Conservation (phyloP, 1,284 basidiomycete species). For the Xanthoconium separans region DNA sequence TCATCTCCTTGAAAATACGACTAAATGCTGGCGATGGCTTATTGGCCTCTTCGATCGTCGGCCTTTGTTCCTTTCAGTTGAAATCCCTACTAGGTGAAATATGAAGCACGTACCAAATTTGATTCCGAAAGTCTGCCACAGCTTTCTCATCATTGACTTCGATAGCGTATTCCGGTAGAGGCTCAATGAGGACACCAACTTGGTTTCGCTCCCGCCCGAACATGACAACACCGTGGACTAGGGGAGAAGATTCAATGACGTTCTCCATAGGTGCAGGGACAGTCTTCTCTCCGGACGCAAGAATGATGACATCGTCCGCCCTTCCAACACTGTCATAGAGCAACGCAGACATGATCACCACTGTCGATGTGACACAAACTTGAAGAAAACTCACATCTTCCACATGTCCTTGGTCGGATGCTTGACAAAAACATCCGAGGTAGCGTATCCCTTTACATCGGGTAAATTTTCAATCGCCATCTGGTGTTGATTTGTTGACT, state of each 20-base stretch:
- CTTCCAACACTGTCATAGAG: constrained; percentile 21
- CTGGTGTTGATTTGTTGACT: constrained; percentile 10
- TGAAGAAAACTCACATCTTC: constrained; percentile 19
- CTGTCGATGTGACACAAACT: fast-evolving
- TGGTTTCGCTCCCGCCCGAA: constrained; percentile 41
- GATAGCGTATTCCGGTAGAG: constrained; percentile 20
- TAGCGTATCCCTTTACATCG: constrained; percentile 31
- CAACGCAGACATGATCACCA: background rate
- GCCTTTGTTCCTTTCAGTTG: constrained; percentile 17
- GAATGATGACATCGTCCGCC: constrained; percentile 28
- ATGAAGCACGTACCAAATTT: constrained; percentile 36
- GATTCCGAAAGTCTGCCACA: constrained; percentile 33
- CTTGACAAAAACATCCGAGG: constrained; percentile 29
- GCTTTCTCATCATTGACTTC: constrained; percentile 29
- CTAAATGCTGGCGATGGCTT: constrained; percentile 26
- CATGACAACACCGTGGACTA: constrained; percentile 36
- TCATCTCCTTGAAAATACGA: constrained; percentile 33
- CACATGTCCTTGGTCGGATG: constrained; percentile 32
- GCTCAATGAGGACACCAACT: constrained; percentile 43
- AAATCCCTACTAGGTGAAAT: background rate
- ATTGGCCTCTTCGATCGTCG: constrained; percentile 29
- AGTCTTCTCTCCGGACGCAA: constrained; percentile 32
- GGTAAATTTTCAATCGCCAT: constrained; percentile 31
- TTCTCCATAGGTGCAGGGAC: constrained; percentile 35
- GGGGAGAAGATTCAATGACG: constrained; percentile 16